These are phyloP conservation scores for Phytophthora pistaciae DNA, from an alignment of 352 stramenopile species.

Conservation along the genomic window DNA sequence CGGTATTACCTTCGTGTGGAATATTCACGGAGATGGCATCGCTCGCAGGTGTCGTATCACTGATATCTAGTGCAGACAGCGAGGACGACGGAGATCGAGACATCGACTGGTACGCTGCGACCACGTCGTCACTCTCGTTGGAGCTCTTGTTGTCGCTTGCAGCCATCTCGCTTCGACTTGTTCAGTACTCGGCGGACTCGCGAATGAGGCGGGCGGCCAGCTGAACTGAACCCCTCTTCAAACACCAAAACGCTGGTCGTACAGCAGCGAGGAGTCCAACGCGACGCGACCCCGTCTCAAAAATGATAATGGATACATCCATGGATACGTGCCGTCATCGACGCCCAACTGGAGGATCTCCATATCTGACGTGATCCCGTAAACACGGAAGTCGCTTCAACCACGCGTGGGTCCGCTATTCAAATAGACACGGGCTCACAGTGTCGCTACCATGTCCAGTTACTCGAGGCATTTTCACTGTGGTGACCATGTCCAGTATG, in stretches of 20 bases:
- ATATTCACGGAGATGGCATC: slow-evolving; percentile 14
- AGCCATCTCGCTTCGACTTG: slow-evolving; percentile 4
- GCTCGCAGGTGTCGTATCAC: slow-evolving; percentile 4
- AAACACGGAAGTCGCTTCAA: background rate
- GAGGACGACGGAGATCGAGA: slow-evolving; percentile 7
- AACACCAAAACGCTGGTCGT: background rate
- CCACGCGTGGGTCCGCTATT: background rate
- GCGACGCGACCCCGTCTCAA: background rate
- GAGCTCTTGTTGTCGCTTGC: slow-evolving; percentile 4
- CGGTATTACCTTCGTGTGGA: background rate
- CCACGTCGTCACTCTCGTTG: slow-evolving; percentile 12
- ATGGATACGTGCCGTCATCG: background rate
- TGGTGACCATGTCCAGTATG: too few relatives aligned
- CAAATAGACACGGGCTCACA: background rate
- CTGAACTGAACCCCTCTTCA: background rate
- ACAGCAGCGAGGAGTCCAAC: background rate
- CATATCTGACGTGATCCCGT: background rate
- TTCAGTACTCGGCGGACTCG: background rate
- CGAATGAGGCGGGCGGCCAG: background rate
- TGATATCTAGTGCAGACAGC: background rate
- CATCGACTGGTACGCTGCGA: slow-evolving; percentile 9
- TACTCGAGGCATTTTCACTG: too few relatives aligned
- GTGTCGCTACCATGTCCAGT: too few relatives aligned
- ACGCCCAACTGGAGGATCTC: background rate
- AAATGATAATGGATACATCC: background rate